Base-by-base conservation (phyloP, 148 eudicot species). In the Fagopyrum homotropicum region DNA sequence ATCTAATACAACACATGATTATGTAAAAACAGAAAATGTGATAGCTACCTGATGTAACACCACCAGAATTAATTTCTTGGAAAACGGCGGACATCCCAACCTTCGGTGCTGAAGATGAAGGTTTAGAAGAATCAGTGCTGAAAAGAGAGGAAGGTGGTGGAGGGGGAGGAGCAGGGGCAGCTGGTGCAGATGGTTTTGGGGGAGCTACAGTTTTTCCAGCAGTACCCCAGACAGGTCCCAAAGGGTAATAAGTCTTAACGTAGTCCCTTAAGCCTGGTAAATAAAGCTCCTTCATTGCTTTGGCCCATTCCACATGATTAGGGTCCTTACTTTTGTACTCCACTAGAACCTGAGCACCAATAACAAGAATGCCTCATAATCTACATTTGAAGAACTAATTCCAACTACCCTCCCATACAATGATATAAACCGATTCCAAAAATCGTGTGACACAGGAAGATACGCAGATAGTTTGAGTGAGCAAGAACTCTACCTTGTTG, bases 151-250 rank as follows among this genome's bases (percentile, higher is more conserved):
- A 89, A 77, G 96, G 82, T 69, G 99, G 99, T 54, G 96, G 92
- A 57, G 96, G 82, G 69, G 99, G 99, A 57, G 97, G 91, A 63
- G 92, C 89, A 70, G 97, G 98, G 74, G 96, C 81, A 68, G 92
- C 83, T 78, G 98, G 93, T 40, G 83, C 90, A 73, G 83, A 63
- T 76, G 90, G 83, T 84, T 89, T 90, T 50, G 86, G 64, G 45
- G 91, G 85, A 77, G 89, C 90, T 75, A 72, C 74, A 75, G 84
- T 76, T 64, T 86, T 91, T 69, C 94, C 94, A 71, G 88, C 81
- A 43, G 89, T 87, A 77, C 91, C 86, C 99, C 99, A 95, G 47
- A 89, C 92, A 7, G 99, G 97, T 44, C 99, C 99, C 79, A 95
- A 81, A 46, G 97, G 94, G 82, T 92, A 85, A 75, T 83, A 89